These are phyloP conservation scores for Amanita rubescens DNA, from an alignment of 768 basidiomycete species.

Conservation along the genomic window DNA sequence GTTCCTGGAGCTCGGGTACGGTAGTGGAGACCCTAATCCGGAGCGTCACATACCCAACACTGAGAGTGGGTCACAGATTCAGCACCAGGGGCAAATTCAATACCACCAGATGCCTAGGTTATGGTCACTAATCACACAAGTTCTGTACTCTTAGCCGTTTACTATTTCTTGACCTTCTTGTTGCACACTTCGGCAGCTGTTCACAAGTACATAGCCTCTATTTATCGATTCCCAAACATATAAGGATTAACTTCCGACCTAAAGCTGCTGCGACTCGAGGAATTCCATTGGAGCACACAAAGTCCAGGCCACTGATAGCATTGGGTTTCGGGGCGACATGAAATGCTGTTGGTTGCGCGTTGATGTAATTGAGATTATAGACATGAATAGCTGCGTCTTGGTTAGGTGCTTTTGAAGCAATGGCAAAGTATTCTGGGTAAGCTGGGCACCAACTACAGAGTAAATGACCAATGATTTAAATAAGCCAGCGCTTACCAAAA, in stretches of 20 bases:
- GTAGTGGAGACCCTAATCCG: conserved; percentile 28
- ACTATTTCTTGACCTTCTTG: not conserved
- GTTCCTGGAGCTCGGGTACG: conserved; percentile 68
- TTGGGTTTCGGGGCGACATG: conserved; percentile 54
- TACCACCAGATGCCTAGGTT: conserved; percentile 8
- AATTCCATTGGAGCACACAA: conserved; percentile 51
- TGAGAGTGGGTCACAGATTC: conserved; percentile 8
- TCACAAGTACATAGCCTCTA: conserved; percentile 15
- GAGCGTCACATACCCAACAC: not conserved
- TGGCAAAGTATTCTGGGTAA: conserved; percentile 70
- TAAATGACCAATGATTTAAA: conserved; percentile 1
- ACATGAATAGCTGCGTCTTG: conserved; percentile 66
- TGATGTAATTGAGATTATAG: conserved; percentile 56
- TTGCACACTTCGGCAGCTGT: conserved; percentile 5
- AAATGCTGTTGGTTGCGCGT: conserved; percentile 57
- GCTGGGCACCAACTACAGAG: conserved; percentile 69
- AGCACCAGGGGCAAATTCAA: conserved; percentile 5
- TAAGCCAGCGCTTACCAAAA: conserved; percentile 49
- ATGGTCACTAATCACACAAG: conserved; percentile 1
- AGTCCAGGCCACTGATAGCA: conserved; percentile 70
- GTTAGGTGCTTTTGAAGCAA: conserved; percentile 50
- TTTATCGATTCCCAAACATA: conserved; percentile 50
- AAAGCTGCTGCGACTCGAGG: conserved; percentile 64
- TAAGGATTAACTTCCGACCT: conserved; percentile 50
- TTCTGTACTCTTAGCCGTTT: not conserved